These are phyloP conservation scores for Exophiala lecanii-corni DNA, from an alignment of 2,329 filamentous ascomycete genomes.

Conservation along the genomic window DNA sequence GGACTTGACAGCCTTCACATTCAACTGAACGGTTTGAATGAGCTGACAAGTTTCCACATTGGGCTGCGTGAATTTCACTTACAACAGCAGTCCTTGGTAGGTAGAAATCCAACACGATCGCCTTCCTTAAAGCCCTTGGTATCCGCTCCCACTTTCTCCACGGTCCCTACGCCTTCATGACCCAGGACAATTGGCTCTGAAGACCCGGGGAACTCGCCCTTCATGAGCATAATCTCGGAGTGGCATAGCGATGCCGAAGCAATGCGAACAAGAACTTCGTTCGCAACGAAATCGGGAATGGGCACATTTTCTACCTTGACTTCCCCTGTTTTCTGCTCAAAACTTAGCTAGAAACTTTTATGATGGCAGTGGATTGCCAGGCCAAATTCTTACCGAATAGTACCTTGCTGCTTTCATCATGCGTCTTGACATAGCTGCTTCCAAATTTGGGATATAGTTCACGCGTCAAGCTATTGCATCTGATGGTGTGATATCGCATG, in stretches of 20 bases:
- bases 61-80: no score
- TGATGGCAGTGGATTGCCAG: not conserved
- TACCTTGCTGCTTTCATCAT: not conserved
- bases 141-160: conserved; percentile 4
- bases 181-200: conserved; percentile 10
- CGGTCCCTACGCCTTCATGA: conserved; percentile 9
- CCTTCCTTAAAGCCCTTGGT: conserved; percentile 8
- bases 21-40: not conserved
- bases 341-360: not conserved
- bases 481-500: no score
- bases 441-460: no score
- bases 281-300: not conserved
- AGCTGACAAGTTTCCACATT: not conserved
- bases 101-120: conserved; percentile 9
- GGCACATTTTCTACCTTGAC: conserved; percentile 6
- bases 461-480: no score
- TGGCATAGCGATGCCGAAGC: conserved; percentile 9
- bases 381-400: not conserved
- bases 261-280: conserved; percentile 9
- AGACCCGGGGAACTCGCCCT: conserved; percentile 11
- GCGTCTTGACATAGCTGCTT: not conserved
- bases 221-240: conserved; percentile 10
- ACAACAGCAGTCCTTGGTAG: conserved; percentile 9
- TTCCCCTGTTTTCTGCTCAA: conserved; percentile 5
- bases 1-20: conserved; percentile 6